Percentiles rank a stretch among this genome's conserved stretches.
Evolutionary conservation across 371 early-diverging fungal genomes (phyloP).

Genomic region (Apophysomyces ossiformis): DNA sequence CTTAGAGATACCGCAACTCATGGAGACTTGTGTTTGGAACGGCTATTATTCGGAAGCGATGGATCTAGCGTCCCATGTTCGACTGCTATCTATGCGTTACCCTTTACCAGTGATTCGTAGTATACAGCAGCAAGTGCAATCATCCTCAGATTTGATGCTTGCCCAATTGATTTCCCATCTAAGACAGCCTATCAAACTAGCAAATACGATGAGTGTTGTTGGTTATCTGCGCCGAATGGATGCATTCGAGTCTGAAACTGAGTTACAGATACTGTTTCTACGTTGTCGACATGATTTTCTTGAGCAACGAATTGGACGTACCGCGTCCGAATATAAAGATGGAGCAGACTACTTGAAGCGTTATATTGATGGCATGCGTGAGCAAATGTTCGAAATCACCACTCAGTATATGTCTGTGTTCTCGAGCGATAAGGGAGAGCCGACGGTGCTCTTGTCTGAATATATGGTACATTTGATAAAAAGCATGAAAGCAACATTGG

Average conservation of each 20-base stretch:
- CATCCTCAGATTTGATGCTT: constrained; percentile 71
- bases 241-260: constrained; percentile 69
- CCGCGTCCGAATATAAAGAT: constrained; percentile 43
- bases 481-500: constrained; percentile 38
- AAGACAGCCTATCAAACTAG: constrained; percentile 77
- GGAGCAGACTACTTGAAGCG: constrained; percentile 71
- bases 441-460: constrained; percentile 51
- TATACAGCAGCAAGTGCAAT: constrained; percentile 68
- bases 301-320: constrained; percentile 50
- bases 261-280: constrained; percentile 75
- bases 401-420: constrained; percentile 85
- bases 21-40: constrained; percentile 83
- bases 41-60: constrained; percentile 87
- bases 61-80: constrained; percentile 79
- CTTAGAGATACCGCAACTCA: constrained; percentile 79
- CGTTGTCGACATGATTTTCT: constrained; percentile 73
- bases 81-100: constrained; percentile 64
- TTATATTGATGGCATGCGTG: constrained; percentile 78
- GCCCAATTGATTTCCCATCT: constrained; percentile 72
- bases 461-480: constrained; percentile 55
- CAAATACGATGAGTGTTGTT: constrained; percentile 77
- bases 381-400: constrained; percentile 81
- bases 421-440: constrained; percentile 53
- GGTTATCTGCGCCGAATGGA: constrained; percentile 82
- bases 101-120: constrained; percentile 60